These are phyloP conservation scores for Strobilomyces echinocephalus DNA, from an alignment of 768 basidiomycete genomes.

Conservation along the genomic window DNA sequence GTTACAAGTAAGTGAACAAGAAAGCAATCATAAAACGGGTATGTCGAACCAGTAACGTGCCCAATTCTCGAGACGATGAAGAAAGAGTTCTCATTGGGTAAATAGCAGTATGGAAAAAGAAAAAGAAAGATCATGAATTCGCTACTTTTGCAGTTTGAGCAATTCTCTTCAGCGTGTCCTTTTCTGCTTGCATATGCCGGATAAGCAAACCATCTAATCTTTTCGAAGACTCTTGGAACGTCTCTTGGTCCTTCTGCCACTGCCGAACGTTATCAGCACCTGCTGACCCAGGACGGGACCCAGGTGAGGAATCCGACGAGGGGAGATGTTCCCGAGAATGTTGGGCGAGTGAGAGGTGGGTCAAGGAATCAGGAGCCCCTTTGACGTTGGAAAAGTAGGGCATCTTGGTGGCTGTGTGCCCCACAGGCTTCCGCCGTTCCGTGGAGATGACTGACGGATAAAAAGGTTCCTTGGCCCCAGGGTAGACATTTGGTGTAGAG, in stretches of 20 bases:
- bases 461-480: slow-evolving; percentile 34
- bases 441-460: slow-evolving; percentile 30
- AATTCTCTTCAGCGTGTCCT: slow-evolving; percentile 74
- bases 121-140: slow-evolving; percentile 18
- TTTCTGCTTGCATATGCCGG: slow-evolving; percentile 80
- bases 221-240: slow-evolving; percentile 52
- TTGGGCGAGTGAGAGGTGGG: slow-evolving; percentile 32
- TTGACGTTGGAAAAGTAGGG: slow-evolving; percentile 48
- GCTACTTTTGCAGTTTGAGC: slow-evolving; percentile 43
- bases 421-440: slow-evolving; percentile 48
- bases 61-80: slow-evolving; percentile 3
- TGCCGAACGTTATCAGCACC: slow-evolving; percentile 22
- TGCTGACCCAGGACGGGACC: slow-evolving; percentile 13
- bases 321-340: slow-evolving; percentile 42
- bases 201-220: slow-evolving; percentile 75
- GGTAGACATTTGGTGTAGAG: slow-evolving; percentile 61
- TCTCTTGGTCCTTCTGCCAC: slow-evolving; percentile 31
- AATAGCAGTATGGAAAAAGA: neutral
- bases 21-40: slow-evolving; percentile 21
- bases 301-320: slow-evolving; percentile 6
- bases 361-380: slow-evolving; percentile 28
- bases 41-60: slow-evolving; percentile 21
- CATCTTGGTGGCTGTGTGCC: slow-evolving; percentile 40
- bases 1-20: slow-evolving; percentile 23
- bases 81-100: slow-evolving; percentile 15